Conservation (phyloP, 2,329 filamentous ascomycete genomes). For the Sphaerulina vaccinii region DNA sequence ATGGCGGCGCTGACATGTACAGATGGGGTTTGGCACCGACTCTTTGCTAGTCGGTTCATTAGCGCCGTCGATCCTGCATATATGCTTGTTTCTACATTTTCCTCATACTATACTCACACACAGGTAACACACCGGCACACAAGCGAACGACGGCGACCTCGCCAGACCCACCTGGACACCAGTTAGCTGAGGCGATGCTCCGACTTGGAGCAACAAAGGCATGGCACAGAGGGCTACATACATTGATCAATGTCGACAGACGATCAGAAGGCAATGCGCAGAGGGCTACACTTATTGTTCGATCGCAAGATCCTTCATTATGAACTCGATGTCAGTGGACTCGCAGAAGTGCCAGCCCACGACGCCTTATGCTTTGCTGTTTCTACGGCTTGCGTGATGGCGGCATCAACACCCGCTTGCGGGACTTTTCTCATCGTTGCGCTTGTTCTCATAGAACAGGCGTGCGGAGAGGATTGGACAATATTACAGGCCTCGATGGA, state of each 20-base stretch:
- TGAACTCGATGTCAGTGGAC: not conserved
- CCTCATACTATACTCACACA: not conserved
- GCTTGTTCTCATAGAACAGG: not conserved
- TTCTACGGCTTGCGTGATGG: not conserved
- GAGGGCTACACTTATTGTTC: not conserved
- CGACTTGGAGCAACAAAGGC: not conserved
- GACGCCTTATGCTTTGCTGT: not conserved
- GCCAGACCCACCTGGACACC: not conserved
- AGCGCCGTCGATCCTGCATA: not conserved
- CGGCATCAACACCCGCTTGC: not conserved
- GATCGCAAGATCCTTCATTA: not conserved
- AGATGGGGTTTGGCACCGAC: not conserved
- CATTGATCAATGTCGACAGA: not conserved
- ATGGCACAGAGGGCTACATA: not conserved
- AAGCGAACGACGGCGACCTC: not conserved
- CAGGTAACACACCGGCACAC: not conserved
- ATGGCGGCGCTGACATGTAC: not conserved
- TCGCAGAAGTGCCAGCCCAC: not conserved
- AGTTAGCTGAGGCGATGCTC: not conserved
- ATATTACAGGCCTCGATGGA: too few species aligned
- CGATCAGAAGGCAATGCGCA: not conserved
- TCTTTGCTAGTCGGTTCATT: not conserved
- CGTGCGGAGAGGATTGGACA: not conserved
- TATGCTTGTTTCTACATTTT: not conserved
- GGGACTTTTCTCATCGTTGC: constrained; percentile 2